Evolutionary conservation across 2,329 filamentous ascomycete species (phyloP), one percentile per base, ranked within the genome.

Genomic region (Iodosphaeria phyllophila): DNA sequence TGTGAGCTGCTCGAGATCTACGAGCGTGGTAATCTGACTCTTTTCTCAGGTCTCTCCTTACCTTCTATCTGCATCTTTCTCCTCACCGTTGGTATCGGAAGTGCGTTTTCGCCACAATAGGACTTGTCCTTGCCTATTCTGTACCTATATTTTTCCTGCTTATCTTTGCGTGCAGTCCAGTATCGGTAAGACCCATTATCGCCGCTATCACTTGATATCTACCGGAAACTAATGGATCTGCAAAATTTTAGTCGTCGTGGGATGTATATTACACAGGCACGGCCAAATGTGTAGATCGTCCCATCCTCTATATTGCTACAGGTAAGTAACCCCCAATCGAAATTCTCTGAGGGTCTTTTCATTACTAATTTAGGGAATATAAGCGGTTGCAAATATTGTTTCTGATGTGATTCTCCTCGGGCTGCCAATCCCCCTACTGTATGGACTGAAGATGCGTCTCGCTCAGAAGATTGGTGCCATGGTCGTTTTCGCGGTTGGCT

Each of bases 401-500:
- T 56, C 54, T 16, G 54, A 60, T 33, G 27, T 58, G 6, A 31
- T 54, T 8, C 49, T 56, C 22, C 52, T 55, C 30, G 30, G 46
- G 2, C 38, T 60, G 7, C 57, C 57, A 1, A 46, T 58, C 24
- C 45, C 46, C 2, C 53, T 54, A 8, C 42, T 61, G 8, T 40
- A 48, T 30, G 39, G 36, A 5, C 40, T 60, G 5, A 46, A 52
- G 18, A 48, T 60, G 36, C 48, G 51, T 1, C 36, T 30, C 23
- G 51, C 48, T 26, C 56, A 60, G 30, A 59, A 57, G 32, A 27
- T 56, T 11, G 47, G 43, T 2, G 42, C 58, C 6, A 41, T 42
- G 1, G 34, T 45, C 8, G 52, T 59, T 17, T 48, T 61, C 24
- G 51, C 46, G 6, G 33, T 62, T 5, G 58, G 55, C 17, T 50